Conservation (phyloP, 805 yeast species). For the Candida boleticola region DNA sequence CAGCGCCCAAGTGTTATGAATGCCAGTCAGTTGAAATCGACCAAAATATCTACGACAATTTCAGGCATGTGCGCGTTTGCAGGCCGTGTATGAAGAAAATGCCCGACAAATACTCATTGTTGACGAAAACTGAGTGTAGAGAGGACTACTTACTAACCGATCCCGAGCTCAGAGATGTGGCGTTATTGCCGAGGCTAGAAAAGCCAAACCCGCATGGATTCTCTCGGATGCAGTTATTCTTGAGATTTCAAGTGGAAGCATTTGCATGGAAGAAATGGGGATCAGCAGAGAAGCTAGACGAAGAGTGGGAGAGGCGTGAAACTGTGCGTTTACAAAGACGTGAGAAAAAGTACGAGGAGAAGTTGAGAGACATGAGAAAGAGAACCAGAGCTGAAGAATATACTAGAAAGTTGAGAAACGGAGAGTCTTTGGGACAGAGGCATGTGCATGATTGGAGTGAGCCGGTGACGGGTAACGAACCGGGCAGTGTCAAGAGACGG, state of each 20-base stretch:
- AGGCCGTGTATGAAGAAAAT: constrained; percentile 64
- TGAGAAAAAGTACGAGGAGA: constrained; percentile 76
- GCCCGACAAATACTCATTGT: constrained; percentile 86
- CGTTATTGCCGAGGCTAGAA: constrained; percentile 70
- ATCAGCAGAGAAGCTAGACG: constrained; percentile 79
- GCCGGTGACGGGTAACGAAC: constrained; percentile 36
- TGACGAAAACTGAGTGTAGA: constrained; percentile 93
- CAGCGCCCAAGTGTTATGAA: constrained; percentile 80
- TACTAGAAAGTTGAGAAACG: constrained; percentile 66
- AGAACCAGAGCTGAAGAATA: constrained; percentile 89
- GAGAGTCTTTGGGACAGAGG: constrained; percentile 49
- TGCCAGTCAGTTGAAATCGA: constrained; percentile 83
- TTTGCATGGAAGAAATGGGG: constrained; percentile 96
- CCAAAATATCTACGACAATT: constrained; percentile 64
- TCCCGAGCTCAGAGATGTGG: constrained; percentile 77
- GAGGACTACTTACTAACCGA: constrained; percentile 93
- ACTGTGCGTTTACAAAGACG: constrained; percentile 65
- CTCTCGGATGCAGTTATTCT: constrained; percentile 87
- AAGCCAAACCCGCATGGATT: constrained; percentile 95
- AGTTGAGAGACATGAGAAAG: constrained; percentile 82
- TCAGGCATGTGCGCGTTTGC: constrained; percentile 71
- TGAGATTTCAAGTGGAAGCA: constrained; percentile 90
- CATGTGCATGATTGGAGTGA: constrained; percentile 79
- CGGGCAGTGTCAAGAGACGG: constrained; percentile 46
- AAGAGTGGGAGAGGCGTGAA: constrained; percentile 89